Evolutionary conservation across 2,329 filamentous ascomycete species (phyloP), one percentile per base, ranked within the genome.

Genomic region (Aspergillus pseudotamarii): DNA sequence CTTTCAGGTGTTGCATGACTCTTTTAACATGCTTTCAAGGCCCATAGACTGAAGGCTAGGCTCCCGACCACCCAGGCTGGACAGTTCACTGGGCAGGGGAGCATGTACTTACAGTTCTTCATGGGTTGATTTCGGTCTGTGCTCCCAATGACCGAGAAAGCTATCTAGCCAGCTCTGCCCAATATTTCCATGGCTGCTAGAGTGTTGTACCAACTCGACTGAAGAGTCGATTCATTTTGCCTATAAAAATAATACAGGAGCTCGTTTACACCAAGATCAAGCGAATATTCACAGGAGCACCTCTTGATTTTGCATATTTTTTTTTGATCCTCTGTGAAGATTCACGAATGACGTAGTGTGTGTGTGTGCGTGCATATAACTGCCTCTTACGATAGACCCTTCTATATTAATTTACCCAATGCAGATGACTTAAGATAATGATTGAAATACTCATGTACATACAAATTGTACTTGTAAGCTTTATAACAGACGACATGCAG

Each of bases 231-330:
- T 23, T 32, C 9, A 14, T 8, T 30, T 30, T 51, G 3, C 16
- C 19, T 51, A 32, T 32, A 51, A 51, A 32, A 2, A 5, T 51
- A 61, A 14, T 26, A 65, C 38, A 62, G 46, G 36, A 66, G n/a
- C 28, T 51, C 12, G 19, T 30, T 30, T 16, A 6, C 14, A 12
- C 28, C 23, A 28, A 28, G 21, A 45, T n/a, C 23, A 23, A 45
- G 43, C 21, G 43, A 46, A 12, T 2, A n/a, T 41, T 41, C 38
- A 41, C 16, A 6, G 6, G 3, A 26, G 19, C 19, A 41, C 38
- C 3, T 41, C 38, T n/a, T 19, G 16, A 41, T 45, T 28, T 48
- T 16, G 9, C 3, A 26, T 12, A 3, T 16, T 26, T n/a, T 41
- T 11, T 19, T 38, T 36, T n/a, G n/a, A 3, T 32, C 26, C 3